Percentiles rank a stretch among this genome's conserved stretches.
Conservation (phyloP, 139 green algal species). For the Pycnococcus provasolii region DNA sequence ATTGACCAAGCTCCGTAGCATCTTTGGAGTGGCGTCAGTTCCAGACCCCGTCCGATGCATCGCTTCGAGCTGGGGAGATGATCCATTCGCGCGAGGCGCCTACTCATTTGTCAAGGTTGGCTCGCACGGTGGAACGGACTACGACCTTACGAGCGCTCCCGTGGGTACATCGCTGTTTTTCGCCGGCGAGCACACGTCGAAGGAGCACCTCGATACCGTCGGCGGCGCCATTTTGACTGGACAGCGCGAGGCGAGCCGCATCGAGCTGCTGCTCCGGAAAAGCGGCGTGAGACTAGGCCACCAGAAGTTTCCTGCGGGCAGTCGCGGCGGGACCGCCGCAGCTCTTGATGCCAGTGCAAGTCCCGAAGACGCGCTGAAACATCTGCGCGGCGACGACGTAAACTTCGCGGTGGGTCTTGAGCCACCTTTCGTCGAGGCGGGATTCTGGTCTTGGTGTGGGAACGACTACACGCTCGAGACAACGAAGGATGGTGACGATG, state of each 20-base stretch:
- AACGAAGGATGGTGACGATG: too few species aligned
- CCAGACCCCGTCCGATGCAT: constrained; percentile 32
- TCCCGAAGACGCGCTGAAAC: too few species aligned
- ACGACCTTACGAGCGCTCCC: constrained; percentile 61
- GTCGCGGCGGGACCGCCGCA: too few species aligned
- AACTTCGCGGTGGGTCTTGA: too few species aligned
- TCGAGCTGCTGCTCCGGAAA: constrained; percentile 2
- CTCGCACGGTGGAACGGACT: constrained; percentile 41
- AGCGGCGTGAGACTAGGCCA: neutral
- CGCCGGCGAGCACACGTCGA: constrained; percentile 75
- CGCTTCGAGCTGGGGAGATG: constrained; percentile 43
- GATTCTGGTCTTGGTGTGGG: too few species aligned
- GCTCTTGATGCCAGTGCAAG: too few species aligned
- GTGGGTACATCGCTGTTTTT: constrained; percentile 54
- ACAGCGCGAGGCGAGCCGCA: constrained; percentile 52
- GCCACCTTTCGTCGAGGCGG: too few species aligned
- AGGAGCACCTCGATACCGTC: constrained; percentile 77
- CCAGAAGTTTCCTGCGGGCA: too few species aligned
- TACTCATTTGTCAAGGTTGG: constrained; percentile 70
- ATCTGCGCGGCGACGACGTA: too few species aligned
- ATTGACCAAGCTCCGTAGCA: constrained; percentile 34
- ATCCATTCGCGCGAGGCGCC: constrained; percentile 42
- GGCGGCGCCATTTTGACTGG: constrained; percentile 70
- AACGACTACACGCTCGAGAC: too few species aligned
- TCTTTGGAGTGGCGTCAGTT: constrained; percentile 32